Evolutionary conservation across 805 yeast species (phyloP), one percentile per base, ranked within the genome.

Genomic region (Cyberlindnera nakhonratchasimensis): DNA sequence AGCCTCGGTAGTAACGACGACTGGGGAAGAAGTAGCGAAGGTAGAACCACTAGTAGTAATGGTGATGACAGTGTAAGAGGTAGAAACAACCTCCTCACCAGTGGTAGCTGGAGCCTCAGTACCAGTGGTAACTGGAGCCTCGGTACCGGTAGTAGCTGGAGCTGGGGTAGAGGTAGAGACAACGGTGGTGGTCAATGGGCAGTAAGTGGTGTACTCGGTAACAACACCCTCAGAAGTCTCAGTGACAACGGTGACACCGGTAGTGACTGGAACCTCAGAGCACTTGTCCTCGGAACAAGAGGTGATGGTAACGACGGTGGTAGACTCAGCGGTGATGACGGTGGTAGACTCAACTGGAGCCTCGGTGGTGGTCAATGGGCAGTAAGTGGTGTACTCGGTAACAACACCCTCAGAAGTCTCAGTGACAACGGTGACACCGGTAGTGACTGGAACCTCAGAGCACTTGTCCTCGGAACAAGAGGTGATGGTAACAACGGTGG

Each of bases 371-470:
- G 55, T 34, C 37, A 42, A 39, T 40, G 50, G 50, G 47, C 51
- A 43, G 51, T 58, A 44, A 35, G 55, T 48, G 29, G 54, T 45
- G 52, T 45, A 48, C 32, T 39, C 51, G 33, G 54, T 50, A 11
- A 40, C 50, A 5, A 29, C 47, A 43, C 55, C 55, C 17, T 37
- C 17, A 29, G 55, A 48, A 29, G 72, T 67, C 40, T 48, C 52
- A 36, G 62, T 60, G 34, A 62, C 59, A 29, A 45, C 52, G 25
- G 56, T 48, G 42, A 51, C 54, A 36, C 57, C 51, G 40, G 69
- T 34, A 30, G 64, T 57, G 46, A 53, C 55, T 26, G 57, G 36
- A 29, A 63, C 60, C 48, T 64, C 53, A 28, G 51, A 37, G 13
- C 37, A 34, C 11, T 22, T 30, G 17, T 34, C 29, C 11, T 34